Base-by-base conservation (phyloP, 208 protist species). In the Angomonas ambiguus region DNA sequence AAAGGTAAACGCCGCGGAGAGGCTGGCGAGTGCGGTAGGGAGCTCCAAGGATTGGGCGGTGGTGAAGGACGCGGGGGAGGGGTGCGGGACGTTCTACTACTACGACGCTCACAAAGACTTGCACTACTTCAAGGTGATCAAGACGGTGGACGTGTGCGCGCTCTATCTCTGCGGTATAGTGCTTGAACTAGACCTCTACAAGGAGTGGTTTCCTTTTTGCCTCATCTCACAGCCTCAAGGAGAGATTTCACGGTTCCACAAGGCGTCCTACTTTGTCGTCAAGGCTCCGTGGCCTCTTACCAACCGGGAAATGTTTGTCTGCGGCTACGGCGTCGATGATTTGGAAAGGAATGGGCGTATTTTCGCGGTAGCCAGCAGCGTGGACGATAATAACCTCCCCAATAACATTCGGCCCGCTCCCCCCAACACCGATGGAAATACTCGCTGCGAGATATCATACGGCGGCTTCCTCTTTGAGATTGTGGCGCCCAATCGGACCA, bases 141-240 rank as follows among this genome's bases (percentile, higher is more conserved):
- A 69, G 25, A 71, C 65, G 6, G 57, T 86, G 0, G 51, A 69
- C 0, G 76, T 78, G 48, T 79, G 68, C 30, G 60, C 74, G 24
- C 49, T 85, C 25, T 80, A 78, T 65, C 51, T 79, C 10, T 64
- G 66, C 59, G 61, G 77, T 51, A 72, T 78, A 27, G 70, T 86
- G 24, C 68, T 87, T 65, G 79, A 88, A 74, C 70, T 86, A 10
- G 72, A 84, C 51, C 72, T 88, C 58, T 88, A 73, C 71, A 71
- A 69, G 34, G 65, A 80, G 61, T 88, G 72, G 76, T 81, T 85
- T 64, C 77, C 76, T 2, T 70, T 81, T 58, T 88, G 78, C 71
- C 6, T 30, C 48, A 60, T 60, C 2, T 73, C 79, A 0, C 38
- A 74, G 48, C 67, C 64, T 32, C 74, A 78, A 24, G 82, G 72